Conservation (phyloP, 805 yeast genomes). For the Hermanozyma aechmeae region DNA sequence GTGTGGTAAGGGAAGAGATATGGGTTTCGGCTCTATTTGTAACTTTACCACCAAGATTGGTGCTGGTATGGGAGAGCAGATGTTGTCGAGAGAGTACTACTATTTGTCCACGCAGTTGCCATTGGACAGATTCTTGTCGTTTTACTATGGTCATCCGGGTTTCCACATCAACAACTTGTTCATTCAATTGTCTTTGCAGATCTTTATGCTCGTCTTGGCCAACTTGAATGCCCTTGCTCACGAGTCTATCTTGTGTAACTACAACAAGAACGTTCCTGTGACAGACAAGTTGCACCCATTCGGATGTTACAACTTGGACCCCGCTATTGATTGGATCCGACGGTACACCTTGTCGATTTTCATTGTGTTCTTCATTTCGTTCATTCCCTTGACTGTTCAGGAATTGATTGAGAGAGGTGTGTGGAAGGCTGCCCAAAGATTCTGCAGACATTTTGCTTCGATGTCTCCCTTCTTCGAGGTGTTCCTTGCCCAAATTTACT, state of each 20-base stretch:
- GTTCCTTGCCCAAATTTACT: conserved; percentile 69
- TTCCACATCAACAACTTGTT: conserved; percentile 74
- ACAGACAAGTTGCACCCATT: conserved; percentile 54
- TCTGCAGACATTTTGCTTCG: conserved; percentile 58
- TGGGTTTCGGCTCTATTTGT: conserved; percentile 75
- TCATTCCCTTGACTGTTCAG: conserved; percentile 68
- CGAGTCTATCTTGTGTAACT: conserved; percentile 53
- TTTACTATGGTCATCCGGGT: conserved; percentile 82
- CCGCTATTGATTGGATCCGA: conserved; percentile 67
- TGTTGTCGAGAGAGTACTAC: conserved; percentile 74
- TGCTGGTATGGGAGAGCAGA: conserved; percentile 87
- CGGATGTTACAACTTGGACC: conserved; percentile 66
- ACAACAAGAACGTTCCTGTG: conserved; percentile 47
- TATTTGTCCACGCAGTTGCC: conserved; percentile 72
- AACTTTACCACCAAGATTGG: conserved; percentile 81
- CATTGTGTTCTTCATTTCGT: conserved; percentile 64
- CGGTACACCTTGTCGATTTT: conserved; percentile 67
- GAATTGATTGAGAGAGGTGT: conserved; percentile 70
- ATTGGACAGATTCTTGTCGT: conserved; percentile 67
- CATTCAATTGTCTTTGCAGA: conserved; percentile 52
- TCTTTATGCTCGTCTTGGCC: conserved; percentile 47
- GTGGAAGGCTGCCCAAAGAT: conserved; percentile 56
- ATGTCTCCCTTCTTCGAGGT: conserved; percentile 73
- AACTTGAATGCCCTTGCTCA: conserved; percentile 58
- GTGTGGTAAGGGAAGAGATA: conserved; percentile 82